A percentile compares a stretch with the other conserved stretches of the same genome.
These are phyloP conservation scores for Fragilariopsis cylindrus DNA, from an alignment of 108 stramenopile species.

Conservation along the genomic window DNA sequence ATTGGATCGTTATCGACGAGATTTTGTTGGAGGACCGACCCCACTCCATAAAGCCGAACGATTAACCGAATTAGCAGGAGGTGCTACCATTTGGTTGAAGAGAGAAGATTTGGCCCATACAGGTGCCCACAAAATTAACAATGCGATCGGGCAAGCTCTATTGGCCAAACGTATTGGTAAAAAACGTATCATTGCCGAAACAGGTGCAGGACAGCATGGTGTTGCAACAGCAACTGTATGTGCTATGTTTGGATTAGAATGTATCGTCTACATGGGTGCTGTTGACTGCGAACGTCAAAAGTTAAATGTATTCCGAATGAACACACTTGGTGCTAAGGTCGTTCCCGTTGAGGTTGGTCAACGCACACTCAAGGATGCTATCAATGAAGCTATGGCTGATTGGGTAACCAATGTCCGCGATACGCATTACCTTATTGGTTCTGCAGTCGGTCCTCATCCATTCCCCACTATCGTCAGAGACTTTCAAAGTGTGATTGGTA, in stretches of 20 bases:
- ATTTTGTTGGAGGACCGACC: slow-evolving; percentile 95
- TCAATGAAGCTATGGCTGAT: slow-evolving; percentile 98
- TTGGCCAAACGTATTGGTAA: slow-evolving; percentile 95
- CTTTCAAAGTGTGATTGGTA: slow-evolving; percentile 92
- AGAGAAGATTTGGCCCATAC: slow-evolving; percentile 97
- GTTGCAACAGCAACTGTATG: slow-evolving; percentile 98
- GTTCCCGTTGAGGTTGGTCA: slow-evolving; percentile 91
- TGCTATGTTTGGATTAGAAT: slow-evolving; percentile 93
- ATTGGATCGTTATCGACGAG: slow-evolving; percentile 84
- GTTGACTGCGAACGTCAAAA: slow-evolving; percentile 96
- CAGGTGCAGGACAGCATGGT: slow-evolving; percentile 97
- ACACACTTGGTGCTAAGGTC: slow-evolving; percentile 94
- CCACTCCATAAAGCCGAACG: slow-evolving; percentile 93
- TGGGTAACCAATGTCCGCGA: slow-evolving; percentile 96
- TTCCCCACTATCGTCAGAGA: slow-evolving; percentile 97
- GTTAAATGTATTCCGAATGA: slow-evolving; percentile 98
- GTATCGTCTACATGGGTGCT: slow-evolving; percentile 97
- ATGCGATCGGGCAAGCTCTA: slow-evolving; percentile 96
- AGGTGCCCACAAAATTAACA: slow-evolving; percentile 98
- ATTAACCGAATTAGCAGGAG: slow-evolving; percentile 87
- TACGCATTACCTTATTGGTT: slow-evolving; percentile 96
- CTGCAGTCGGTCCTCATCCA: slow-evolving; percentile 96
- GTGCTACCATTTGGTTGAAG: slow-evolving; percentile 95
- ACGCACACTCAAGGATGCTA: slow-evolving; percentile 95
- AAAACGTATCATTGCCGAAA: slow-evolving; percentile 97